phyloP scores from a whole-genome alignment of 305 asterid genomes.

The Fraxinus nigra region DNA sequence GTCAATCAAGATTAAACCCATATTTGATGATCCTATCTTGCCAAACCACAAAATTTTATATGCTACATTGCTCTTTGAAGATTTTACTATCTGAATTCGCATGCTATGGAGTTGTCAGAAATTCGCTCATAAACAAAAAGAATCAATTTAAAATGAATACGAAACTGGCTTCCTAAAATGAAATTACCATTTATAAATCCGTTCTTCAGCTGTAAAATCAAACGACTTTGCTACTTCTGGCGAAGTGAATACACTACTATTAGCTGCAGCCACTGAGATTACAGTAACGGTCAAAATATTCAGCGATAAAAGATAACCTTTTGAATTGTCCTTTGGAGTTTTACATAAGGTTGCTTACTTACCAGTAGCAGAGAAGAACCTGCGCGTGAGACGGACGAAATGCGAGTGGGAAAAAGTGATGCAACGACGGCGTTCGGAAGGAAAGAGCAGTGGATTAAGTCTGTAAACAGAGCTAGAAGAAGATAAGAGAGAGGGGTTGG shows the following conservation, averaged over 20 bases:
- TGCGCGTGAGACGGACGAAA: constrained; percentile 33
- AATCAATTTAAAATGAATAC: not conserved
- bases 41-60: constrained; percentile 1
- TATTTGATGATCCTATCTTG: not conserved
- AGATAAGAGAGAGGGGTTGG: constrained; percentile 47
- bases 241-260: constrained; percentile 61
- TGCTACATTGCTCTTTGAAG: not conserved
- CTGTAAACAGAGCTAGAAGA: constrained; percentile 49
- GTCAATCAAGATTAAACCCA: not conserved
- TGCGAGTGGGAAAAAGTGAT: constrained; percentile 35
- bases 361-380: constrained; percentile 44
- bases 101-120: not conserved
- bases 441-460: constrained; percentile 51
- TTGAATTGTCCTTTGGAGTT: not conserved
- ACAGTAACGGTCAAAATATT: not conserved
- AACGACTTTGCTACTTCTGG: constrained; percentile 79
- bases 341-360: constrained; percentile 6
- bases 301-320: not conserved
- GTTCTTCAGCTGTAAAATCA: constrained; percentile 83
- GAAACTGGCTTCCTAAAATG: not conserved
- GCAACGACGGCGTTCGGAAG: constrained; percentile 46
- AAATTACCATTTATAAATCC: constrained; percentile 83
- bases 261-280: constrained; percentile 56
- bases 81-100: not conserved
- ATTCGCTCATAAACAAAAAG: not conserved